phyloP scores from a whole-genome alignment of 352 stramenopile genomes.

The Globisporangium polare region DNA sequence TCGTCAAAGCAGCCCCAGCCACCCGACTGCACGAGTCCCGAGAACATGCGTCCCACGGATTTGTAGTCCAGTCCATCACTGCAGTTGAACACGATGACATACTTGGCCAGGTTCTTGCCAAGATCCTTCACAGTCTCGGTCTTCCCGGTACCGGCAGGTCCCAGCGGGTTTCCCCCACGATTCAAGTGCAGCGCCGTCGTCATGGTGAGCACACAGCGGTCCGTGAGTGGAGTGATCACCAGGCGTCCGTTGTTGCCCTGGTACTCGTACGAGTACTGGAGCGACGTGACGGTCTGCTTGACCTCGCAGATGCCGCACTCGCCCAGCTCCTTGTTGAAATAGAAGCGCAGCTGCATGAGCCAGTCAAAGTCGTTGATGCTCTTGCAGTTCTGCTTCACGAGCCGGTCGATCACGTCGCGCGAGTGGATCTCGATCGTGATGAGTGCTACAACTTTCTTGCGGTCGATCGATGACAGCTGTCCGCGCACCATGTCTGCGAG shows the following conservation, averaged over 20 bases:
- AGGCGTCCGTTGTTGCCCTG: slow-evolving; percentile 87
- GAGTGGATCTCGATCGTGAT: slow-evolving; percentile 98
- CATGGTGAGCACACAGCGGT: slow-evolving; percentile 92
- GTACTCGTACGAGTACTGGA: slow-evolving; percentile 87
- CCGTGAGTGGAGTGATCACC: slow-evolving; percentile 92
- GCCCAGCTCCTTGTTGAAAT: slow-evolving; percentile 82
- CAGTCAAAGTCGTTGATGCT: slow-evolving; percentile 91
- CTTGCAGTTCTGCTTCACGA: slow-evolving; percentile 93
- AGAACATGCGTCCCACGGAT: slow-evolving; percentile 91
- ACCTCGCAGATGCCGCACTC: slow-evolving; percentile 83
- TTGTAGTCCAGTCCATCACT: slow-evolving; percentile 95
- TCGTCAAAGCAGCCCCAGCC: slow-evolving; percentile 95
- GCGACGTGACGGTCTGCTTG: slow-evolving; percentile 80
- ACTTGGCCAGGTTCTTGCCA: slow-evolving; percentile 92
- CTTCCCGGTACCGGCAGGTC: slow-evolving; percentile 91
- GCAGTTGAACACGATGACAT: slow-evolving; percentile 95
- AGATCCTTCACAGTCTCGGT: slow-evolving; percentile 95
- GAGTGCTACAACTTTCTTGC: slow-evolving; percentile 95
- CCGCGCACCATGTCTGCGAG: slow-evolving; percentile 92
- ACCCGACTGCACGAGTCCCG: slow-evolving; percentile 89
- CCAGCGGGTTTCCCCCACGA: slow-evolving; percentile 88
- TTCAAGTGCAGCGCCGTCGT: slow-evolving; percentile 91
- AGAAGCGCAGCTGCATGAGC: slow-evolving; percentile 87
- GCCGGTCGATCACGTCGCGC: slow-evolving; percentile 92
- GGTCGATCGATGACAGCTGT: slow-evolving; percentile 84